These are phyloP conservation scores for Rhizopus arrhizus DNA, from an alignment of 371 early-diverging fungal species.

Conservation along the genomic window DNA sequence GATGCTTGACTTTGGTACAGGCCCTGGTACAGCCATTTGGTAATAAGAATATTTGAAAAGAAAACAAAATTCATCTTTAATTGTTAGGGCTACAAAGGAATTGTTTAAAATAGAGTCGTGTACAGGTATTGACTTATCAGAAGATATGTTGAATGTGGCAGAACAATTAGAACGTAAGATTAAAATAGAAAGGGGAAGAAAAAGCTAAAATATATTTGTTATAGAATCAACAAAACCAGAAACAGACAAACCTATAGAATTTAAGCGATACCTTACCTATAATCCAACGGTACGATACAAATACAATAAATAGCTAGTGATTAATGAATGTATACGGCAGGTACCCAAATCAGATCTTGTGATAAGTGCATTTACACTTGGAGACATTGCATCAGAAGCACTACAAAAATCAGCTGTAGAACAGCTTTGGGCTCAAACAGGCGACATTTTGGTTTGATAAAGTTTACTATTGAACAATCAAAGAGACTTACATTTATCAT, in stretches of 20 bases:
- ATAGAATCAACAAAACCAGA: slow-evolving; percentile 18
- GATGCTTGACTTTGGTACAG: slow-evolving; percentile 85
- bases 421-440: slow-evolving; percentile 77
- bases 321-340: not conserved
- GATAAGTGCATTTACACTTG: slow-evolving; percentile 72
- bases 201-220: not conserved
- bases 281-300: slow-evolving; percentile 43
- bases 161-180: slow-evolving; percentile 46
- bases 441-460: slow-evolving; percentile 68
- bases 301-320: not conserved
- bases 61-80: not conserved
- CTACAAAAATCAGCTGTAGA: slow-evolving; percentile 69
- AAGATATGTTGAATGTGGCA: slow-evolving; percentile 78
- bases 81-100: slow-evolving; percentile 70
- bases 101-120: slow-evolving; percentile 58
- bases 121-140: slow-evolving; percentile 79
- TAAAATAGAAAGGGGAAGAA: slow-evolving; percentile 1
- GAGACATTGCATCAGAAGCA: slow-evolving; percentile 71
- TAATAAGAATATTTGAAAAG: slow-evolving; percentile 21
- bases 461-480: not conserved
- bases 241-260: slow-evolving; percentile 39
- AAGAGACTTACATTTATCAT: slow-evolving; percentile 3
- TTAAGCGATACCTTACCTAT: slow-evolving; percentile 67
- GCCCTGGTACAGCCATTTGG: slow-evolving; percentile 88
- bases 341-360: slow-evolving; percentile 69